Base-by-base conservation (phyloP, 1,284 basidiomycete species). In the Trichosporon ovoides region DNA sequence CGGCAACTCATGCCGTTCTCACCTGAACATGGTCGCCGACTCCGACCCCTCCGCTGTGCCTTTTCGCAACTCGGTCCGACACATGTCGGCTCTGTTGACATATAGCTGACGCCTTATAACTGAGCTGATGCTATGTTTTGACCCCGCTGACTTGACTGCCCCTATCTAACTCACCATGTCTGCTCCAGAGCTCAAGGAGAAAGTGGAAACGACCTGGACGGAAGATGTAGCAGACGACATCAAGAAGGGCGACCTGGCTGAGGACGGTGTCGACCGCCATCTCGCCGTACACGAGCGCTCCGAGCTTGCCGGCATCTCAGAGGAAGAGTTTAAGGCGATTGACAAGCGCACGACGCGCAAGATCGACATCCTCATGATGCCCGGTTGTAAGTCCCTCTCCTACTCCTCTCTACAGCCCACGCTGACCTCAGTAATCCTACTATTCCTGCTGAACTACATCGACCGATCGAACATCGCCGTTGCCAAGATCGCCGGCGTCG, bases 401-500 rank as follows among this genome's bases (percentile, higher is more conserved):
- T n/a, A n/a, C n/a, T n/a, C n/a, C n/a, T n/a, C 5, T 5, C 28
- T 31, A 9, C n/a, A n/a, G n/a, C n/a, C n/a, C n/a, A 31, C 28
- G 9, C 28, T 4, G 28, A 38, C 4, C 28, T 5, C 28, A 31
- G 48, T 62, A 14, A 52, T 57, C 24, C 14, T 54, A 5, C 49
- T 61, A 13, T 58, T 58, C 43, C 33, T 61, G 6, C 53, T 61
- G 14, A 61, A 61, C 50, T 61, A 55, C 24, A 37, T 61, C 24
- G 60, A 61, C 36, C 49, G 56, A 2, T 50, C 53, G 31, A 53
- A 57, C 33, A 40, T 74, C 24, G 64, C 68, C 13, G 63, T 63
- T 1, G 72, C 74, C 43, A 76, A 74, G 57, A 58, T 76, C 36
- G 68, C 65, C 14, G 7, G 36, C 7, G 57, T 58, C n/a, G 43